Conservation (phyloP, 2,329 filamentous ascomycete genomes). For the Neospermospora avenae region DNA sequence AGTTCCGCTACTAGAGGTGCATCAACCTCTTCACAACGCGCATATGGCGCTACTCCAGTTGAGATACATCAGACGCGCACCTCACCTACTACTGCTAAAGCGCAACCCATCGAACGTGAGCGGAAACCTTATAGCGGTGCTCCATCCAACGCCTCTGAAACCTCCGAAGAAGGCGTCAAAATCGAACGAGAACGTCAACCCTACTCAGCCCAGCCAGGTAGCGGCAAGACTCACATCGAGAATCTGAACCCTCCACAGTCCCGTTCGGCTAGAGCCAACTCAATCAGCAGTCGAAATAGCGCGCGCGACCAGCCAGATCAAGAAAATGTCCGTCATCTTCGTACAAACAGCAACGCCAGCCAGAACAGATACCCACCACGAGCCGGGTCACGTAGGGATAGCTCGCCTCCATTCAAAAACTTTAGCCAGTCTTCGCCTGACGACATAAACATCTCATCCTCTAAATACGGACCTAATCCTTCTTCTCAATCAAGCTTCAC, state of each 20-base stretch:
- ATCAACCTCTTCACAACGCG: slow-evolving; percentile 15
- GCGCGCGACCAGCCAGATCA: slow-evolving; percentile 1
- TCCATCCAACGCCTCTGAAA: slow-evolving; percentile 32
- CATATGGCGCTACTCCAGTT: slow-evolving; percentile 18
- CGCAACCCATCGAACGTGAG: slow-evolving; percentile 36
- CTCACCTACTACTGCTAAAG: slow-evolving; percentile 24
- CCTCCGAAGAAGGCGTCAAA: slow-evolving; percentile 45
- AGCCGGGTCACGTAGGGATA: slow-evolving; percentile 17
- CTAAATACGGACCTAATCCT: slow-evolving; percentile 25
- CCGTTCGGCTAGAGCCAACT: slow-evolving; percentile 25
- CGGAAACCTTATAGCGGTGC: slow-evolving; percentile 38
- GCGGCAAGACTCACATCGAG: slow-evolving; percentile 53
- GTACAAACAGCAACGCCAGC: slow-evolving; percentile 24
- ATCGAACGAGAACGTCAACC: slow-evolving; percentile 66
- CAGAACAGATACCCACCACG: slow-evolving; percentile 22
- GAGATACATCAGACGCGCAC: slow-evolving; percentile 27
- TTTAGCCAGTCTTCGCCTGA: slow-evolving; percentile 31
- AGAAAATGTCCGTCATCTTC: slow-evolving; percentile 15
- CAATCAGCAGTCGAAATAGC: slow-evolving; percentile 21
- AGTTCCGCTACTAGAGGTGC: background rate
- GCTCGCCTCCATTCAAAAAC: slow-evolving; percentile 28
- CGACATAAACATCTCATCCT: slow-evolving; percentile 19
- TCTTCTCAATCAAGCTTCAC: slow-evolving; percentile 21
- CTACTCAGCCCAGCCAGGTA: slow-evolving; percentile 56
- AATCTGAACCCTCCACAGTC: slow-evolving; percentile 19